These are phyloP conservation scores for Chaetomiaceae sp. DNA, from an alignment of 2,329 filamentous ascomycete species.

Conservation along the genomic window DNA sequence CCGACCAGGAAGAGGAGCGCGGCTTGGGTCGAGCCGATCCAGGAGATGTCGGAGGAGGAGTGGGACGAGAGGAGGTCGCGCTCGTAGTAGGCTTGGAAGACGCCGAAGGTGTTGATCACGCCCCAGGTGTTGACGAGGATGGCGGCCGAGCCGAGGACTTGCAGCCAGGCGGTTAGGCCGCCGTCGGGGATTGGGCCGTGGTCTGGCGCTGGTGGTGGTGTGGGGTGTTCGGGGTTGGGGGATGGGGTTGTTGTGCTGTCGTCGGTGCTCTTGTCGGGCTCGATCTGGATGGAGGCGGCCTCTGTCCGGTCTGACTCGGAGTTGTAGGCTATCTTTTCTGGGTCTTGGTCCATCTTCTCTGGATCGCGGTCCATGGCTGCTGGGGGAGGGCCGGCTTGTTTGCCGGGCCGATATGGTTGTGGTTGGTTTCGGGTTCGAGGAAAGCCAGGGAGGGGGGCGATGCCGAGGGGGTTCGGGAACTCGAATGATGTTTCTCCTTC, in stretches of 20 bases:
- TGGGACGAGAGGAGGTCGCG: constrained; percentile 30
- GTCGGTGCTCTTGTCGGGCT: not conserved
- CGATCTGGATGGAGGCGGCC: not conserved
- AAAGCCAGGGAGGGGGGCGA: no score
- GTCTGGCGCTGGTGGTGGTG: not conserved
- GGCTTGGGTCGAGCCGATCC: constrained; percentile 44
- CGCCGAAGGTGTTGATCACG: constrained; percentile 42
- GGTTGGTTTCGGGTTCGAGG: no score
- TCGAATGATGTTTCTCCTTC: no score
- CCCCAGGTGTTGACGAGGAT: constrained; percentile 38
- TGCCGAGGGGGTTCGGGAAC: no score
- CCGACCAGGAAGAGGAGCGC: constrained; percentile 43
- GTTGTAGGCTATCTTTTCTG: constrained; percentile 6
- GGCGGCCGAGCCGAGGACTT: constrained; percentile 37
- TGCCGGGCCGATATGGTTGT: not conserved
- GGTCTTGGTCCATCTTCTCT: constrained; percentile 16
- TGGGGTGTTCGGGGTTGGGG: not conserved
- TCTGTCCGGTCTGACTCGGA: constrained; percentile 21
- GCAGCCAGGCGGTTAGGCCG: constrained; percentile 37
- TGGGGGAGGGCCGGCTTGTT: not conserved
- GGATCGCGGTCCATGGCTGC: constrained; percentile 11
- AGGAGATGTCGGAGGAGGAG: constrained; percentile 40
- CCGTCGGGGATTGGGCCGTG: constrained; percentile 30
- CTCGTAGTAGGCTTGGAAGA: constrained; percentile 44
- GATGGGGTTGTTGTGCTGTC: not conserved